Conservation (phyloP, 371 early-diverging fungal genomes). For the Choanephora cucurbitarum region DNA sequence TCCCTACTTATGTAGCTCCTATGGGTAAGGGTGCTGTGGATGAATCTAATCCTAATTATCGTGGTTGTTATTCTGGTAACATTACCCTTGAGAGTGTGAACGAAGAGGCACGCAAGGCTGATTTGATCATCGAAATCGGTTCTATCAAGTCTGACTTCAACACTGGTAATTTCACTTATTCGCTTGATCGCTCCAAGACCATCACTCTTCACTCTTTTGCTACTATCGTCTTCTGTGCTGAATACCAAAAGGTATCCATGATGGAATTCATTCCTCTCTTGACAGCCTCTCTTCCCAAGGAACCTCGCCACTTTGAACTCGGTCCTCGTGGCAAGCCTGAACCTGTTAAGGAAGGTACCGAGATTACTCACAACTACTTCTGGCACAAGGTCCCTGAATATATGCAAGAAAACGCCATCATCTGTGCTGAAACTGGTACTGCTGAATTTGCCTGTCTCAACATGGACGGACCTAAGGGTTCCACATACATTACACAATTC, state of each 20-base stretch:
- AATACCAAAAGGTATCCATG: conserved; percentile 45
- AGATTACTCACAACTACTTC: conserved; percentile 46
- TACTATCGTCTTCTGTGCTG: conserved; percentile 42
- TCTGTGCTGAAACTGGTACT: conserved; percentile 58
- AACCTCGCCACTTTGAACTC: conserved; percentile 24
- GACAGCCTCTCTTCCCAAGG: conserved; percentile 33
- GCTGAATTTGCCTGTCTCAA: conserved; percentile 48
- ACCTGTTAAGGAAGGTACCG: conserved; percentile 22
- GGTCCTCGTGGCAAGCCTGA: conserved; percentile 29
- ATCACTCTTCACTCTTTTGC: conserved; percentile 47
- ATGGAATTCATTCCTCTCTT: conserved; percentile 35
- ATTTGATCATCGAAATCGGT: conserved; percentile 51
- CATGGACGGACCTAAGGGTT: conserved; percentile 33
- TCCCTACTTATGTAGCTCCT: conserved; percentile 47
- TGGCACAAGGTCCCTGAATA: conserved; percentile 44
- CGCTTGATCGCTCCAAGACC: conserved; percentile 32
- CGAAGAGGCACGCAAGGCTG: conserved; percentile 37
- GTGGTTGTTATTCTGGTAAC: conserved; percentile 46
- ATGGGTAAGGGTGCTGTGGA: conserved; percentile 54
- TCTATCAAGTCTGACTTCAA: conserved; percentile 56
- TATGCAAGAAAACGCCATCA: conserved; percentile 35
- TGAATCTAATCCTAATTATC: conserved; percentile 36
- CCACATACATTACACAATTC: conserved; percentile 40
- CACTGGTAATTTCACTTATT: conserved; percentile 51
- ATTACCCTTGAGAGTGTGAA: conserved; percentile 34